Evolutionary conservation across 305 asterid genomes (phyloP), one percentile per base, ranked within the genome.

Genomic region (Fraxinus velutina): DNA sequence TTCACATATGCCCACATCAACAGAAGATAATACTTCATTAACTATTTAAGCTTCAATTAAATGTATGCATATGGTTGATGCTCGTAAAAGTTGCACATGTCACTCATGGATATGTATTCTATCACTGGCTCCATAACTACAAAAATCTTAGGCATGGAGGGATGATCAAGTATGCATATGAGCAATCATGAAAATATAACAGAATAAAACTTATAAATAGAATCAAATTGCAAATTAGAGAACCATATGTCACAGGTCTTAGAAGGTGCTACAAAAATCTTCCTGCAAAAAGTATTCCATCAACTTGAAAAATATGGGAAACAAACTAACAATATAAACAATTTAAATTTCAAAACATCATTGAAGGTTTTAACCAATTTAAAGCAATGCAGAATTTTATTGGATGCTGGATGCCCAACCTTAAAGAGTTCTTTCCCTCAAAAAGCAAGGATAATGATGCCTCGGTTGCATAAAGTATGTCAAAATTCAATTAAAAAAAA

Each of bases 211-310:
- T 80, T 34, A 70, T 2, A 34, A 2, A 81, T 33, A 52, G 52
- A 68, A 33, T 42, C 78, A 76, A 83, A 75, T 24, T 79, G 80
- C 37, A 70, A 37, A 62, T 21, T 17, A 79, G 60, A 77, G 70
- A 72, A 62, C 82, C 32, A 47, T 81, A 39, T 77, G 62, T 36
- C 9, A 66, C 15, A 34, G 80, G 66, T 57, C 82, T 70, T 33
- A 64, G 52, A 70, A 57, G 21, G 77, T 37, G 76, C 30, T 68
- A 52, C 24, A 78, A 44, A 72, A 42, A 57, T 13, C 36, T 21
- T 78, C 21, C 50, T 66, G 75, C 30, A 19, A 13, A 24, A 34
- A 73, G 24, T 71, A 50, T 77, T 52, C 24, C 19, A 21, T 76
- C 32, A 55, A 32, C 80, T n/a, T 2, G 73, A 52, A 76, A 79